Conservation (phyloP, 2,329 filamentous ascomycete species). For the Fusarium paranaense region DNA sequence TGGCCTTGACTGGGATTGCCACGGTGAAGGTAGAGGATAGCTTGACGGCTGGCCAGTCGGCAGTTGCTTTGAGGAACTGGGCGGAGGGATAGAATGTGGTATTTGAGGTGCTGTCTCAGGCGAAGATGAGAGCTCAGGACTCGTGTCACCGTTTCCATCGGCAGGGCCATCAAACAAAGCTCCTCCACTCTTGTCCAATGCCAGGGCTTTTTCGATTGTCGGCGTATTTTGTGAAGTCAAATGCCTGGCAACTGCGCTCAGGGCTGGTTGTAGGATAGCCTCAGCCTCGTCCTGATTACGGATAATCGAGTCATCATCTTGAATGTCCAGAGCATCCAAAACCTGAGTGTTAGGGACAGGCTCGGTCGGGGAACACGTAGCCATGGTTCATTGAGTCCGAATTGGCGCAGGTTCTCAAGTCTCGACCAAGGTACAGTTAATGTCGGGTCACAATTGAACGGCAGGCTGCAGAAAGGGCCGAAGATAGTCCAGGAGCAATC, state of each 20-base stretch:
- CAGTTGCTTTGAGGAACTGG: conserved; percentile 4
- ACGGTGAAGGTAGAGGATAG: conserved; percentile 44
- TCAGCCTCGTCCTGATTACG: conserved; percentile 67
- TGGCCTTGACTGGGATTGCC: conserved; percentile 43
- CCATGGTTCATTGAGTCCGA: conserved; percentile 18
- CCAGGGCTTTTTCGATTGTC: conserved; percentile 68
- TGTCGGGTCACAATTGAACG: conserved; percentile 2
- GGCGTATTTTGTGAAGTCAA: conserved; percentile 66
- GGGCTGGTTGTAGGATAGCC: conserved; percentile 69
- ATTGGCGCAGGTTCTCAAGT: neutral
- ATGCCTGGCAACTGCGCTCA: conserved; percentile 67
- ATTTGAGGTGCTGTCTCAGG: conserved; percentile 25
- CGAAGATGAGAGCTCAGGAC: conserved; percentile 36
- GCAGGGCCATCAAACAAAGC: conserved; percentile 42
- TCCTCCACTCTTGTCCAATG: conserved; percentile 57
- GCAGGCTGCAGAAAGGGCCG: conserved; percentile 7
- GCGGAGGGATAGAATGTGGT: conserved; percentile 11
- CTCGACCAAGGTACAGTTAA: neutral
- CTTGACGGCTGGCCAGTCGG: conserved; percentile 9
- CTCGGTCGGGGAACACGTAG: conserved; percentile 11
- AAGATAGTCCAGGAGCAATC: neutral
- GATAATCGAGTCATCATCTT: conserved; percentile 41
- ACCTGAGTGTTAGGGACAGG: conserved; percentile 6
- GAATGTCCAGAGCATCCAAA: conserved; percentile 20
- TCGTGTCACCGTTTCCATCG: conserved; percentile 40